Evolutionary conservation across 441 rosid species (phyloP), one percentile per base, ranked within the genome.

Genomic region (Populus hybrid): DNA sequence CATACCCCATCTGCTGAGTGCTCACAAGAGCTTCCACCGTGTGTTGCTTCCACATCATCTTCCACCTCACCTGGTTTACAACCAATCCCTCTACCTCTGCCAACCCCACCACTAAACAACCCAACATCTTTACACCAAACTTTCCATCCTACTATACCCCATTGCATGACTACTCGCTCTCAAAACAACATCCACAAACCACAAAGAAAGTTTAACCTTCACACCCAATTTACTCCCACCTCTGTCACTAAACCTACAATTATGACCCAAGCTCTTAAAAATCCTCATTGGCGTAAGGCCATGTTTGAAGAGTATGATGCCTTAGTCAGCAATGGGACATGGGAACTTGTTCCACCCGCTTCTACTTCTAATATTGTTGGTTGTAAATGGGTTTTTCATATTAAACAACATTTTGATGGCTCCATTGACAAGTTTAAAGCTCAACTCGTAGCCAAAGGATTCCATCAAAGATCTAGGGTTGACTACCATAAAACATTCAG

Each of bases 381-480:
- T 1, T 50, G n/a, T 16, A 50, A 50, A 50, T 50, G n/a, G 59
- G 16, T 50, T 16, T 50, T 1, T 18, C n/a, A 0, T 0, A 5
- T 50, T 50, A 50, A 50, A 5, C 0, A 3, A 50, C 6, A 50
- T 5, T 16, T 1, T 50, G 7, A 50, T 50, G 59, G 7, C 1
- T 50, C 8, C 0, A 1, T 50, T 50, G 8, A 50, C 3, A 50
- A n/a, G 7, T 50, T 50, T 24, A 24, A 24, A 24, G 24, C 24
- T 24, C 24, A 24, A 24, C 24, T 24, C 24, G 24, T 24, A 24
- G 8, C n/a, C 2, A 50, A 50, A 24, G 59, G n/a, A 0, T 50
- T 5, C 0, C 59, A 50, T 50, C 59, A 50, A 5, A 0, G 8
- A 0, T n/a, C 2, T 0, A 8, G 8, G 0, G 59, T 50, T 0